A percentile compares a stretch with the other conserved stretches of the same genome.
These are phyloP conservation scores for Heracleum sosnowskyi DNA, from an alignment of 129 eudicot species.

Conservation along the genomic window DNA sequence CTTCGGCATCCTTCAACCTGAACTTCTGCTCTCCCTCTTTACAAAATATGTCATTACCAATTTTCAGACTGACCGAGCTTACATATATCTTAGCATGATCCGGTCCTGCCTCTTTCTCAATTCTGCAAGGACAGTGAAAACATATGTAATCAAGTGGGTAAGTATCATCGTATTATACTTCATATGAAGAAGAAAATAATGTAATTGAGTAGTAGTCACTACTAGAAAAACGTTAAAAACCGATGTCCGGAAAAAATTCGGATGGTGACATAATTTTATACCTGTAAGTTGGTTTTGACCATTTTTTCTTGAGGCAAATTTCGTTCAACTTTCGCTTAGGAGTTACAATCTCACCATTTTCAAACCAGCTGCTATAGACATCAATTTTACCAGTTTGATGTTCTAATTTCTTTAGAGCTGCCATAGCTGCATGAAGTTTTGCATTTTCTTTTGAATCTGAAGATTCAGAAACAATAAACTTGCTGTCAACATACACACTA, in stretches of 20 bases:
- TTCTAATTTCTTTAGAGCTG: slow-evolving; percentile 39
- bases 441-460: slow-evolving; percentile 60
- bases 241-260: too few species aligned
- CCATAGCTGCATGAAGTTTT: slow-evolving; percentile 82
- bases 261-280: slow-evolving; percentile 9
- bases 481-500: slow-evolving; percentile 49
- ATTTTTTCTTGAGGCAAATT: slow-evolving; percentile 51
- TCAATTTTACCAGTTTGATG: not conserved
- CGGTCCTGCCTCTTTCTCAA: slow-evolving; percentile 3
- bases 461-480: slow-evolving; percentile 39
- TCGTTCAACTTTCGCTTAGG: slow-evolving; percentile 56
- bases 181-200: too few species aligned
- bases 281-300: slow-evolving; percentile 66
- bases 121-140: slow-evolving; percentile 23
- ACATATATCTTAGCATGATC: too few species aligned
- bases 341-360: slow-evolving; percentile 32
- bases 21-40: too few species aligned
- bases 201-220: too few species aligned
- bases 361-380: slow-evolving; percentile 13
- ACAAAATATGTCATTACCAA: too few species aligned
- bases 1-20: too few species aligned
- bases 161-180: too few species aligned
- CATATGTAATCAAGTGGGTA: too few species aligned
- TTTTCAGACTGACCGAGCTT: too few species aligned
- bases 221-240: too few species aligned